These are phyloP conservation scores for Nissolia schottii DNA, from an alignment of 306 rosid species.

Conservation along the genomic window DNA sequence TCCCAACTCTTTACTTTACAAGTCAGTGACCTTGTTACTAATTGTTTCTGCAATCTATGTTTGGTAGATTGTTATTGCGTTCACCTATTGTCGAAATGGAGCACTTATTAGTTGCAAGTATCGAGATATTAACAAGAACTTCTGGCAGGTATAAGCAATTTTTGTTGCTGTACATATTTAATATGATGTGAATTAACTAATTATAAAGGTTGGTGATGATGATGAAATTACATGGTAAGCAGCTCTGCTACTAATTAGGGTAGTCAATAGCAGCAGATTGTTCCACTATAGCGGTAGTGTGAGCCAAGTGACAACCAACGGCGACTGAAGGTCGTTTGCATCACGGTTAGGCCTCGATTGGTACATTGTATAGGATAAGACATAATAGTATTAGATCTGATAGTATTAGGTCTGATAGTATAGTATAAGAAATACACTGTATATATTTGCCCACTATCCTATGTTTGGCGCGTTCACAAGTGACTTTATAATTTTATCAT, in stretches of 20 bases:
- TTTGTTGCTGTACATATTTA: constrained; percentile 10
- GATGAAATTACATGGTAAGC: not conserved
- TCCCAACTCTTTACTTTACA: not conserved
- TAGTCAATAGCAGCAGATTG: too few relatives aligned
- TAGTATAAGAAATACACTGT: too few relatives aligned
- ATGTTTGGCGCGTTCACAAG: too few relatives aligned
- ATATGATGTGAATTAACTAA: not conserved
- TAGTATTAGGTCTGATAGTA: too few relatives aligned
- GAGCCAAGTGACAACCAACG: too few relatives aligned
- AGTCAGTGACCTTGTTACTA: constrained; percentile 13
- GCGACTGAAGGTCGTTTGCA: too few relatives aligned
- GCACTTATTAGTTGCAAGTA: constrained; percentile 82
- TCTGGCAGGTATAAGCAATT: constrained; percentile 78
- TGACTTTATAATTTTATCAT: too few relatives aligned
- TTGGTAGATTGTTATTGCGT: constrained; percentile 71
- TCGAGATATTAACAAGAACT: constrained; percentile 69
- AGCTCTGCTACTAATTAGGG: not conserved
- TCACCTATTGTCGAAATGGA: constrained; percentile 63
- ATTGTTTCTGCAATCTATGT: constrained; percentile 26
- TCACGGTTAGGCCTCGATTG: too few relatives aligned
- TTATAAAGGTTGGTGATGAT: not conserved
- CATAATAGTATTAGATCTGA: too few relatives aligned
- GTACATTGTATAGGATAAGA: too few relatives aligned
- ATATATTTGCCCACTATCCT: too few relatives aligned
- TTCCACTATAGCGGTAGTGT: too few relatives aligned